Evolutionary conservation across 257 asterid species (phyloP).

Genomic region (Salvia rosmarinus): DNA sequence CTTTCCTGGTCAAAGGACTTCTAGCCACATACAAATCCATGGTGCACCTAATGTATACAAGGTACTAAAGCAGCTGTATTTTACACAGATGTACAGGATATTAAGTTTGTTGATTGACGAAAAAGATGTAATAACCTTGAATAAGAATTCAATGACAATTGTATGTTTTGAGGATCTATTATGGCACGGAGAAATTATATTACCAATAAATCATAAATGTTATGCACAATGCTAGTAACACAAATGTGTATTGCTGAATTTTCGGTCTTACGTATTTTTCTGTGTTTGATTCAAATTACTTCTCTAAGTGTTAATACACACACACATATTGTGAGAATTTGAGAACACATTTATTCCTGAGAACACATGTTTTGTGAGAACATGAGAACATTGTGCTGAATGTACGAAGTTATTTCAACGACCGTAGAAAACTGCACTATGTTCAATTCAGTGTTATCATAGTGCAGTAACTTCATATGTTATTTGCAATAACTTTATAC

Average conservation of each 20-base stretch:
- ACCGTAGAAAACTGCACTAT: no score
- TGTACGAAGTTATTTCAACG: no score
- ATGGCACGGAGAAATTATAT: background rate
- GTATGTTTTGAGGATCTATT: conserved; percentile 18
- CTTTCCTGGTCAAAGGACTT: conserved; percentile 97
- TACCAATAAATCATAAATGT: background rate
- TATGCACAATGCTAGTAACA: conserved; percentile 25
- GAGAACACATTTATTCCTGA: no score
- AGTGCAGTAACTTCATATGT: no score
- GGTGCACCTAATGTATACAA: conserved; percentile 96
- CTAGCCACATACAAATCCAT: conserved; percentile 88
- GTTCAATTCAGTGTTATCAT: no score
- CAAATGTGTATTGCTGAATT: conserved; percentile 27
- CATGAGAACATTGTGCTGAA: no score
- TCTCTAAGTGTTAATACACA: background rate
- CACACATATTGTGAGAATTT: no score
- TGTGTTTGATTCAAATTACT: conserved; percentile 10
- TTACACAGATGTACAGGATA: conserved; percentile 7
- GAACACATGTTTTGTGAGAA: no score
- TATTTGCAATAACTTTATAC: no score
- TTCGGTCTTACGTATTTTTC: conserved; percentile 2
- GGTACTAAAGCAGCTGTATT: conserved; percentile 49
- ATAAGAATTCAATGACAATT: conserved; percentile 2
- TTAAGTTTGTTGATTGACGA: conserved; percentile 23
- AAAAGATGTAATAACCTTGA: conserved; percentile 18